Conservation (phyloP, 2,329 filamentous ascomycete species). For the Sporothrix globosa region DNA sequence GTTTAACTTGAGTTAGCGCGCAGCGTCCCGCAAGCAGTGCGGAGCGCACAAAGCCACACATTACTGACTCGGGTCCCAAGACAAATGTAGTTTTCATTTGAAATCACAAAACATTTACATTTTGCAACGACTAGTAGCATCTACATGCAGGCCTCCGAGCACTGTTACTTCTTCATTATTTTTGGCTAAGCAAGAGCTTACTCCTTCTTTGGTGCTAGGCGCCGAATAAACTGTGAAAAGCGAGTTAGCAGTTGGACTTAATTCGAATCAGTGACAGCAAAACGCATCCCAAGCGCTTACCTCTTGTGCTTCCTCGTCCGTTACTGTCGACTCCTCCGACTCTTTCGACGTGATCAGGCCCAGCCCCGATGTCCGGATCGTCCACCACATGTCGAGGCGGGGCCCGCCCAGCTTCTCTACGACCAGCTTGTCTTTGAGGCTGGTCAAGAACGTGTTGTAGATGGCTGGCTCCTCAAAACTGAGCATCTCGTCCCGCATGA, state of each 20-base stretch:
- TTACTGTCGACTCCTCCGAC: slow-evolving; percentile 67
- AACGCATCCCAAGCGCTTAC: slow-evolving; percentile 42
- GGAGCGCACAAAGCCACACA: too few relatives aligned
- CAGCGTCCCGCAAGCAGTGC: too few relatives aligned
- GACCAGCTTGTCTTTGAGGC: slow-evolving; percentile 73
- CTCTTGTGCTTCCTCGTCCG: slow-evolving; percentile 70
- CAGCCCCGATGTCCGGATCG: slow-evolving; percentile 66
- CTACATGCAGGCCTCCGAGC: too few relatives aligned
- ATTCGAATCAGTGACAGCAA: background rate
- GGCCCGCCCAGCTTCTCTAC: slow-evolving; percentile 74
- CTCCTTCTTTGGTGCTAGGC: background rate
- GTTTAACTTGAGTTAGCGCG: too few relatives aligned
- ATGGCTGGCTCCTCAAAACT: slow-evolving; percentile 73
- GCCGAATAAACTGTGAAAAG: background rate
- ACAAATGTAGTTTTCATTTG: too few relatives aligned
- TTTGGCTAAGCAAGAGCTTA: background rate
- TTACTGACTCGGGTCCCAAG: too few relatives aligned
- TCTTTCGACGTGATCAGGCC: slow-evolving; percentile 71
- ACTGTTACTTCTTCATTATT: too few relatives aligned
- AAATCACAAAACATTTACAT: too few relatives aligned
- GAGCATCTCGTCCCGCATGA: slow-evolving; percentile 76
- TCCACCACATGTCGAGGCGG: slow-evolving; percentile 80
- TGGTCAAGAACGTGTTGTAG: slow-evolving; percentile 74
- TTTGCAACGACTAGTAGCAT: too few relatives aligned
- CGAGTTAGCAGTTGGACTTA: background rate